A percentile compares a stretch with the other conserved stretches of the same genome.
Conservation (phyloP, 2,329 filamentous ascomycete species). For the Simplicillium aogashimaense region DNA sequence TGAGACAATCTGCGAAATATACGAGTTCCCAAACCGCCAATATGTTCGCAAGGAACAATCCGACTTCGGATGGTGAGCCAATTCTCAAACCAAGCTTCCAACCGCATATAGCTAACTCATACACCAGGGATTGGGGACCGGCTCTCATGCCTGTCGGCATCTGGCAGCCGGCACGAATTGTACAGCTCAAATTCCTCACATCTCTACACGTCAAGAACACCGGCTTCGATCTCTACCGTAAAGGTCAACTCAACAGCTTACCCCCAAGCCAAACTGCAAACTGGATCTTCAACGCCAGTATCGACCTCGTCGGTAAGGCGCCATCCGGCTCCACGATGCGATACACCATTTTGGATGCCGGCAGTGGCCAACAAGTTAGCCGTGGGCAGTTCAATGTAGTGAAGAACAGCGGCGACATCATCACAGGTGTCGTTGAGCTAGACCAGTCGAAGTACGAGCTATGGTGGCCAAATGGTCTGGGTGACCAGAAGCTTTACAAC, state of each 20-base stretch:
- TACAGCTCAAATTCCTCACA: constrained; percentile 34
- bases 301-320: constrained; percentile 43
- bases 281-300: constrained; percentile 51
- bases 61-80: constrained; percentile 46
- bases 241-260: constrained; percentile 47
- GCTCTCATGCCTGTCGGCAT: constrained; percentile 51
- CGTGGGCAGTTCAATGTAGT: constrained; percentile 11
- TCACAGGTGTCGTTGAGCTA: constrained; percentile 37
- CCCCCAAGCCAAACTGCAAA: constrained; percentile 44
- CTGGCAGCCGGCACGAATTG: constrained; percentile 48
- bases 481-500: constrained; percentile 47
- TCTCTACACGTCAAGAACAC: constrained; percentile 32
- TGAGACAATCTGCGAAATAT: too few species aligned
- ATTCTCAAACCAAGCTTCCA: too few species aligned
- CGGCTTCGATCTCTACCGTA: constrained; percentile 45
- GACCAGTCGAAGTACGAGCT: constrained; percentile 34
- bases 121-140: constrained; percentile 40
- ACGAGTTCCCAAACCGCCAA: too few species aligned
- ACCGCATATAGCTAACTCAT: too few species aligned
- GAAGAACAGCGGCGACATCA: constrained; percentile 26
- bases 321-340: constrained; percentile 29
- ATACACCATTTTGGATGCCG: constrained; percentile 33
- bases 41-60: constrained; percentile 47
- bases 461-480: constrained; percentile 52
- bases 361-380: constrained; percentile 23